Evolutionary conservation across 83 land plant species (phyloP), one percentile per base, ranked within the genome.

Genomic region (Diphasiastrum complanatum): DNA sequence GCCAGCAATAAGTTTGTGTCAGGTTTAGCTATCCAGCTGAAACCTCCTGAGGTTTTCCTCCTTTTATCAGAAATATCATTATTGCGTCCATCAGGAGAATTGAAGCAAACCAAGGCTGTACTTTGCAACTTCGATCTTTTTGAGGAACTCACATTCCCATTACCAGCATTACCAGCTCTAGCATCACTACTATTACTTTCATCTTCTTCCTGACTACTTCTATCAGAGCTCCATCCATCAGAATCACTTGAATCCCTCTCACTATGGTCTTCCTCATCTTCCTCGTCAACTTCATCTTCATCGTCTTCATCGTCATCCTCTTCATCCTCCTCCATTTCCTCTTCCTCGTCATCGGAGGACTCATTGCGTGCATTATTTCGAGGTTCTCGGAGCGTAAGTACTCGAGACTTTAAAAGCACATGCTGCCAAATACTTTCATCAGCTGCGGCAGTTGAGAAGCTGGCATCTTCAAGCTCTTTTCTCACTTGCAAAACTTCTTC

Each of bases 381-480:
- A 14, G 36, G 23, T 11, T 40, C 56, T 36, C 50, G 32, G 61
- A 47, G 19, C 25, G 55, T 71, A 12, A 45, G 57, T 16, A 73
- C 33, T 16, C 74, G 32, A 19, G 19, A 35, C 20, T 73, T 68
- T 18, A 73, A 55, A 40, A 73, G 43, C 5, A 70, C 76, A 60
- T 68, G 26, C 43, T 73, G 76, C 76, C 76, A 73, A 18, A 73
- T 73, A 24, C 73, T 54, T 22, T 73, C 74, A 49, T 73, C 68
- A 18, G 63, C 74, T 24, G 63, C 76, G 60, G 67, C 76, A 3
- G 76, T 60, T 11, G 76, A 58, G 34, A 73, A 50, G 49, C 51
- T 45, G 10, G 73, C 76, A 50, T 73, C 76, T 40, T 73, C 74
- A n/a, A 73, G 53, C 45, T 73, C 76, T 24, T 60, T 73, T 23